Conservation (phyloP, 495 filamentous ascomycete genomes). For the Aspergillus sclerotiicarbonarius region DNA sequence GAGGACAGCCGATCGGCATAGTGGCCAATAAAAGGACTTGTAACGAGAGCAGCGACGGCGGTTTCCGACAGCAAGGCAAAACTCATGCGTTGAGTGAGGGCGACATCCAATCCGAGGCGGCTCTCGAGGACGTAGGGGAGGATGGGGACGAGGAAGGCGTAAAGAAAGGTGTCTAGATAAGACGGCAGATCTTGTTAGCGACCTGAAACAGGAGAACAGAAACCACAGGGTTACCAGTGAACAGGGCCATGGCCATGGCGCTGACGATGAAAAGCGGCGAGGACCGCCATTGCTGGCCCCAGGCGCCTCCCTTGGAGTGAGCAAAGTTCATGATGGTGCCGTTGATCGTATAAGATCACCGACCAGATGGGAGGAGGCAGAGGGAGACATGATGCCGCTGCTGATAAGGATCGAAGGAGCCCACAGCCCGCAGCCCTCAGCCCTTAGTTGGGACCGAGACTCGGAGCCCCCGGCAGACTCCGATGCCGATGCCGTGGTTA, state of each 20-base stretch:
- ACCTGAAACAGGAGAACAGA: neutral
- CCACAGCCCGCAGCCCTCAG: no score
- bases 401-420: neutral
- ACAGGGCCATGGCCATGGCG: slow-evolving; percentile 24
- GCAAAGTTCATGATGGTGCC: slow-evolving; percentile 4
- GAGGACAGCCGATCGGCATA: slow-evolving; percentile 19
- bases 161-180: slow-evolving; percentile 27
- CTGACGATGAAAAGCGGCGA: slow-evolving; percentile 23
- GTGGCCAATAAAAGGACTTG: slow-evolving; percentile 23
- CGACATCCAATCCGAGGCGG: slow-evolving; percentile 22
- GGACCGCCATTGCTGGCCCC: slow-evolving; percentile 27
- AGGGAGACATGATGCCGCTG: neutral
- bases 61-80: slow-evolving; percentile 21
- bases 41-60: slow-evolving; percentile 22
- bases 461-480: no score
- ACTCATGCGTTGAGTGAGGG: slow-evolving; percentile 25
- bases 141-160: slow-evolving; percentile 30
- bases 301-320: neutral
- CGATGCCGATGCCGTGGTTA: no score
- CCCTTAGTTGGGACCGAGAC: no score
- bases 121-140: slow-evolving; percentile 26
- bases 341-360: neutral
- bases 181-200: neutral
- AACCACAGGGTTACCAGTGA: slow-evolving; percentile 16
- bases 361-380: neutral